Percentiles rank a stretch among this genome's conserved stretches.
Conservation (phyloP, 2,329 filamentous ascomycete species). For the Talaromyces atroroseus region DNA sequence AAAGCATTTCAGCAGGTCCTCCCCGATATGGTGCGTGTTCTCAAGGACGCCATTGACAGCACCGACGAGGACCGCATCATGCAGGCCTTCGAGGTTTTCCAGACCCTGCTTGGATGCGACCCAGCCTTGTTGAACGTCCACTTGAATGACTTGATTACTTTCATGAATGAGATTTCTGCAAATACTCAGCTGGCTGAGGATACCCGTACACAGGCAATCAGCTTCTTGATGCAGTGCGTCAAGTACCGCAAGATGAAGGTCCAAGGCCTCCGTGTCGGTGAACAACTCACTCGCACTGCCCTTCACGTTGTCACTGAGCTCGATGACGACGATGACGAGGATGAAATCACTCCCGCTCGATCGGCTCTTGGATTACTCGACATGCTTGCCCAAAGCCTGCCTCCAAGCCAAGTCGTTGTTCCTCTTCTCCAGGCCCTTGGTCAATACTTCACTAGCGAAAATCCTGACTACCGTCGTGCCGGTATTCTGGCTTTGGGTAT, state of each 20-base stretch:
- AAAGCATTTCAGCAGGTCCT: conserved; percentile 72
- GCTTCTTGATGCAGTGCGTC: conserved; percentile 88
- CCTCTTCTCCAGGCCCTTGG: conserved; percentile 83
- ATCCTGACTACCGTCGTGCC: conserved; percentile 78
- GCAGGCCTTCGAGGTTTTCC: conserved; percentile 93
- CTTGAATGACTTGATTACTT: conserved; percentile 82
- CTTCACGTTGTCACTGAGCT: conserved; percentile 88
- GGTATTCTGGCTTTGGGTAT: conserved; percentile 89
- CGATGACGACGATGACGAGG: conserved; percentile 66
- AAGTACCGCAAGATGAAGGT: conserved; percentile 94
- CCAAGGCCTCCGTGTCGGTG: conserved; percentile 80
- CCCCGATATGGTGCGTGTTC: conserved; percentile 80
- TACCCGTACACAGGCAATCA: conserved; percentile 79
- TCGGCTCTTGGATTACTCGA: conserved; percentile 84
- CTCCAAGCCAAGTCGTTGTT: conserved; percentile 89
- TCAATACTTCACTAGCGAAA: conserved; percentile 66
- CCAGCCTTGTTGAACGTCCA: conserved; percentile 75
- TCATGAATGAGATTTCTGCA: conserved; percentile 83
- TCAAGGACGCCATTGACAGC: conserved; percentile 75
- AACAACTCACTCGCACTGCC: conserved; percentile 79
- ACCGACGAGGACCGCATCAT: conserved; percentile 82
- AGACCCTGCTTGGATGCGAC: conserved; percentile 87
- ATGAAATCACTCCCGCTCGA: conserved; percentile 78
- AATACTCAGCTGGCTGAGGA: conserved; percentile 77
- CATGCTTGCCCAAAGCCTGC: conserved; percentile 78